phyloP scores from a whole-genome alignment of 306 rosid species.

The Vachellia collinsii region DNA sequence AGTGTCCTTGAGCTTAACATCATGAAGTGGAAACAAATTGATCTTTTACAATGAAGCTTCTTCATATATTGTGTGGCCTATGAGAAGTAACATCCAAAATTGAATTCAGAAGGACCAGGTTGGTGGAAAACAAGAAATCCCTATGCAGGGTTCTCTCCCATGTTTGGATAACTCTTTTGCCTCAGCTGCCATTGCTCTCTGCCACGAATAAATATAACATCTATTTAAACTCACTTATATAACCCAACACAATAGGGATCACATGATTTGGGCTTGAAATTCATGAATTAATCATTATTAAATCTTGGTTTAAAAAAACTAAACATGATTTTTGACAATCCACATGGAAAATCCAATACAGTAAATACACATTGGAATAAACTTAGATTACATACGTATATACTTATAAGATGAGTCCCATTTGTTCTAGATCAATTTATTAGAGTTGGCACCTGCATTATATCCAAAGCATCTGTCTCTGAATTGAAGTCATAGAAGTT shows the following conservation, averaged over 20 bases:
- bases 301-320: neutral
- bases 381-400: too few relatives aligned
- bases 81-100: conserved; percentile 46
- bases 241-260: neutral
- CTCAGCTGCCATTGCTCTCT: conserved; percentile 71
- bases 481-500: conserved; percentile 71
- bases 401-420: neutral
- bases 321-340: neutral
- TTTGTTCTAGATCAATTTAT: neutral
- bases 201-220: conserved; percentile 20
- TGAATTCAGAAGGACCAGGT: conserved; percentile 62
- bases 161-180: conserved; percentile 56
- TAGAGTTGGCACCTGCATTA: conserved; percentile 57
- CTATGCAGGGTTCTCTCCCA: conserved; percentile 63
- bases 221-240: too few relatives aligned
- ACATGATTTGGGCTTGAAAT: neutral
- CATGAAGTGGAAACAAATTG: conserved; percentile 41
- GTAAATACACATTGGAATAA: too few relatives aligned
- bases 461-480: conserved; percentile 59
- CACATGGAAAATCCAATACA: neutral
- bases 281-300: neutral
- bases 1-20: conserved; percentile 32
- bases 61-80: conserved; percentile 52
- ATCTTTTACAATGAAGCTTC: conserved; percentile 39
- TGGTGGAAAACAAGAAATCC: conserved; percentile 61